A percentile compares a stretch with the other conserved stretches of the same genome.
Conservation (phyloP, 139 green algal genomes). For the Edaphochlamys debaryana region DNA sequence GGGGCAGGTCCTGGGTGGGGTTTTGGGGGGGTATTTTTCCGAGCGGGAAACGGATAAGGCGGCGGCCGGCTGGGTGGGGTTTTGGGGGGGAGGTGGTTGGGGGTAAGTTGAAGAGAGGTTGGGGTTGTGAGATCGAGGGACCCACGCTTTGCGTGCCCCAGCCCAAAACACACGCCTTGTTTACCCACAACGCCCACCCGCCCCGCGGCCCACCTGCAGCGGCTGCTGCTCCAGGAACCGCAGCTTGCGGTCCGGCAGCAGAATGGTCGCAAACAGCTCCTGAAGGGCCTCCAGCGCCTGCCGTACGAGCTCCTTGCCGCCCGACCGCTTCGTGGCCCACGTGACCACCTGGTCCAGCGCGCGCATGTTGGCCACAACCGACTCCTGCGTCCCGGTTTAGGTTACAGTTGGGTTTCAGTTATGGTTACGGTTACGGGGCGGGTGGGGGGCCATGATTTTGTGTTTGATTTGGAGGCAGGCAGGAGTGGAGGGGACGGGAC, state of each 20-base stretch:
- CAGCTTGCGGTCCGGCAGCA: slow-evolving; percentile 94
- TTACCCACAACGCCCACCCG: background rate
- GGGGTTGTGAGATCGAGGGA: too few species aligned
- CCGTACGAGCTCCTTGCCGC: slow-evolving; percentile 60
- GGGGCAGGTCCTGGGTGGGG: slow-evolving; percentile 48
- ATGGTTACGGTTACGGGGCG: too few species aligned
- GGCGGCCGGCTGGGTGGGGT: too few species aligned
- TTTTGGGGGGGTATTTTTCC: slow-evolving; percentile 51
- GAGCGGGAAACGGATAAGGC: too few species aligned
- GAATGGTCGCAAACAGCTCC: slow-evolving; percentile 82
- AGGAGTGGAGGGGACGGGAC: background rate
- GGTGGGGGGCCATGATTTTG: too few species aligned
- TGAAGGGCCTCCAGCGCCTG: slow-evolving; percentile 78
- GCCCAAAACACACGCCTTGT: background rate
- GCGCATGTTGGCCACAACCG: slow-evolving; percentile 74
- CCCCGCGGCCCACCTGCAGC: slow-evolving; percentile 46
- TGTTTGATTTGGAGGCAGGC: background rate
- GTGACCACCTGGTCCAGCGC: slow-evolving; percentile 83
- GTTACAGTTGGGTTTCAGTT: too few species aligned
- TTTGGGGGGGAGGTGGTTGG: too few species aligned
- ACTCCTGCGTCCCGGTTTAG: slow-evolving; percentile 83
- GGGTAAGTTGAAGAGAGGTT: too few species aligned
- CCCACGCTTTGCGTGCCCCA: too few species aligned
- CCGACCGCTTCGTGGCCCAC: slow-evolving; percentile 70
- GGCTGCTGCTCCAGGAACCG: slow-evolving; percentile 70